Percentiles rank a stretch among this genome's conserved stretches.
These are phyloP conservation scores for Eimeria zaria DNA, from an alignment of 169 alveolate species.

Conservation along the genomic window DNA sequence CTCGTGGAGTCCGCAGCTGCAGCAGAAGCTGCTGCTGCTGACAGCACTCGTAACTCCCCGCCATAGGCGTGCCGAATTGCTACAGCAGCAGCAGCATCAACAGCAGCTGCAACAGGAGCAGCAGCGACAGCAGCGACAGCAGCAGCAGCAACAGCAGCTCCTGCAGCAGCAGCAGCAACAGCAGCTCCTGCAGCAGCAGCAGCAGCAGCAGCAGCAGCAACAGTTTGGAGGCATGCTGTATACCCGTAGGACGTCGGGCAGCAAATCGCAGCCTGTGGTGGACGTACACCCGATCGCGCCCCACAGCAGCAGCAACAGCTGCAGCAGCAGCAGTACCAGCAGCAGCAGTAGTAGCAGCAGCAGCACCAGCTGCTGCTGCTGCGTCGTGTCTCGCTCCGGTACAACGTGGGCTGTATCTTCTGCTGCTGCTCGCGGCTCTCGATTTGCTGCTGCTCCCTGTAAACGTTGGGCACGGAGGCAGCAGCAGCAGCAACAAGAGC, in stretches of 20 bases:
- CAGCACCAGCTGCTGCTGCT: no score
- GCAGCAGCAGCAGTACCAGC: conserved; percentile 40
- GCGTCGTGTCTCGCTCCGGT: neutral
- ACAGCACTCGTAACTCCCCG: conserved; percentile 44
- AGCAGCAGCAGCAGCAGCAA: conserved; percentile 68
- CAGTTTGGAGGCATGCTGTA: neutral
- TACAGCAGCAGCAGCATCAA: conserved; percentile 53
- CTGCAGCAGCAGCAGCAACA: no score
- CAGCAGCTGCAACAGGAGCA: no score
- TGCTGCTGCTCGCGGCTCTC: no score
- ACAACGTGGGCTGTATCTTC: neutral
- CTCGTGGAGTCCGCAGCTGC: conserved; percentile 30
- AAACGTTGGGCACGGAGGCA: neutral
- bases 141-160: no score
- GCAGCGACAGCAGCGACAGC: no score
- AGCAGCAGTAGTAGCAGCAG: no score
- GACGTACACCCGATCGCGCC: neutral
- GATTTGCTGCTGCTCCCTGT: neutral
- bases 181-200: no score
- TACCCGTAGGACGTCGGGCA: neutral
- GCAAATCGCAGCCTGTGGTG: neutral
- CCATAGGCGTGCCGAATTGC: neutral
- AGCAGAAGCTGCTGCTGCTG: conserved; percentile 44
- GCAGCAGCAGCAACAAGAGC: conserved; percentile 27
- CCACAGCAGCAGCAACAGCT: conserved; percentile 31